Conservation (phyloP, 1,284 basidiomycete genomes). For the Cutaneotrichosporon sp. region DNA sequence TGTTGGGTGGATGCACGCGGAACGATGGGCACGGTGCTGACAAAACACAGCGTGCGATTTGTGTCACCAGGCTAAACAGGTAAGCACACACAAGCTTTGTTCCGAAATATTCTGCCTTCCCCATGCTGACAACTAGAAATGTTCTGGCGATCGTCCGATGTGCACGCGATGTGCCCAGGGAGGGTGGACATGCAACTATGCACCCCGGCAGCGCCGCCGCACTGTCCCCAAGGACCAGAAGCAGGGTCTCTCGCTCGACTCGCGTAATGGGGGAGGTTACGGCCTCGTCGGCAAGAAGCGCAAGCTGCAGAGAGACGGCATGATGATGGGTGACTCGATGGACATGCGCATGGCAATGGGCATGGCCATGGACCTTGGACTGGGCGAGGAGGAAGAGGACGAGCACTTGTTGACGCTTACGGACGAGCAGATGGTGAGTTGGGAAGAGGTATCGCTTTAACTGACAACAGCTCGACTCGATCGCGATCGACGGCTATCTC, state of each 20-base stretch:
- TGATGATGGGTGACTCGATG: constrained; percentile 30
- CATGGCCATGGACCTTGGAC: constrained; percentile 44
- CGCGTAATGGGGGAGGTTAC: background rate
- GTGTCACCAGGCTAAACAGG: constrained; percentile 46
- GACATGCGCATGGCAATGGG: constrained; percentile 45
- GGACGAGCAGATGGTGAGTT: constrained; percentile 45
- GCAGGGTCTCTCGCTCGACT: constrained; percentile 19
- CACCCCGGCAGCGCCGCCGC: constrained; percentile 44
- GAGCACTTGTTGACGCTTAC: constrained; percentile 40
- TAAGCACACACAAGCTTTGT: constrained; percentile 15
- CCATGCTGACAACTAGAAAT: constrained; percentile 32
- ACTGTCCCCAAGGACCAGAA: constrained; percentile 45
- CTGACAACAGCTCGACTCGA: constrained; percentile 36
- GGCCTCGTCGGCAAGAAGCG: constrained; percentile 33
- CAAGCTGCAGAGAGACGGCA: constrained; percentile 33
- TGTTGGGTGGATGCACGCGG: background rate
- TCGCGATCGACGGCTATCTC: constrained; percentile 46
- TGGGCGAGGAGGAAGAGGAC: constrained; percentile 39
- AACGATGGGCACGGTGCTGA: background rate
- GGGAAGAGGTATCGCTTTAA: background rate
- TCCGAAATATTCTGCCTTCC: background rate
- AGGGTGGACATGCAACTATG: constrained; percentile 45
- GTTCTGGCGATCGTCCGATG: constrained; percentile 44
- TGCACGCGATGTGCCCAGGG: constrained; percentile 45
- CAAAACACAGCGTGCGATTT: constrained; percentile 40